These are phyloP conservation scores for Neopestalotiopsis clavispora DNA, from an alignment of 2,329 filamentous ascomycete species.

Conservation along the genomic window DNA sequence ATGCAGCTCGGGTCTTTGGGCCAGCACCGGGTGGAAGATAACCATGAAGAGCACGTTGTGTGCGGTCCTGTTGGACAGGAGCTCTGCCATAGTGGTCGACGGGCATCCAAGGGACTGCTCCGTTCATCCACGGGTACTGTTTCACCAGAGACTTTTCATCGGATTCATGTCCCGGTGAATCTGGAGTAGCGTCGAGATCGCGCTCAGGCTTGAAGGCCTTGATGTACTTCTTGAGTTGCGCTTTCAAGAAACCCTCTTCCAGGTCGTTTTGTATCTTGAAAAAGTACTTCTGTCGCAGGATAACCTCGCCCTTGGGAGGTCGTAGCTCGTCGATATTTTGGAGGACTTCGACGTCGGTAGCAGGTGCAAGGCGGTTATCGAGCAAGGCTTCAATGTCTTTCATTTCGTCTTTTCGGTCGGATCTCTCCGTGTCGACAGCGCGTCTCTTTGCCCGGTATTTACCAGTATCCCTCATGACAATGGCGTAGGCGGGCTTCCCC, in stretches of 20 bases:
- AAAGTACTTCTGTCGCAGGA: slow-evolving; percentile 47
- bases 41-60: slow-evolving; percentile 30
- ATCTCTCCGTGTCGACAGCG: neutral
- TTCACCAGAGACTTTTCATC: slow-evolving; percentile 9
- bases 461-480: slow-evolving; percentile 50
- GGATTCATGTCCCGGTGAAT: neutral
- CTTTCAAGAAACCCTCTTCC: slow-evolving; percentile 49
- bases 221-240: slow-evolving; percentile 52
- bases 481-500: slow-evolving; percentile 47
- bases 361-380: slow-evolving; percentile 30
- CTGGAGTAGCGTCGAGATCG: neutral
- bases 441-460: slow-evolving; percentile 19
- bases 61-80: neutral
- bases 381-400: slow-evolving; percentile 40
- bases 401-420: slow-evolving; percentile 17
- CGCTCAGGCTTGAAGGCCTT: slow-evolving; percentile 15
- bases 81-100: slow-evolving; percentile 21
- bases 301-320: slow-evolving; percentile 47
- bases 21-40: slow-evolving; percentile 33
- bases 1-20: slow-evolving; percentile 46
- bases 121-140: slow-evolving; percentile 45
- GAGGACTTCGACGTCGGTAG: slow-evolving; percentile 41
- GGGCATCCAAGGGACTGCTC: slow-evolving; percentile 48
- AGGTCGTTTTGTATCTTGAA: slow-evolving; percentile 44
- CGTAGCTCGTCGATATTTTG: slow-evolving; percentile 54